Conservation (phyloP, 2,329 filamentous ascomycete genomes). For the Arthroderma uncinatum region DNA sequence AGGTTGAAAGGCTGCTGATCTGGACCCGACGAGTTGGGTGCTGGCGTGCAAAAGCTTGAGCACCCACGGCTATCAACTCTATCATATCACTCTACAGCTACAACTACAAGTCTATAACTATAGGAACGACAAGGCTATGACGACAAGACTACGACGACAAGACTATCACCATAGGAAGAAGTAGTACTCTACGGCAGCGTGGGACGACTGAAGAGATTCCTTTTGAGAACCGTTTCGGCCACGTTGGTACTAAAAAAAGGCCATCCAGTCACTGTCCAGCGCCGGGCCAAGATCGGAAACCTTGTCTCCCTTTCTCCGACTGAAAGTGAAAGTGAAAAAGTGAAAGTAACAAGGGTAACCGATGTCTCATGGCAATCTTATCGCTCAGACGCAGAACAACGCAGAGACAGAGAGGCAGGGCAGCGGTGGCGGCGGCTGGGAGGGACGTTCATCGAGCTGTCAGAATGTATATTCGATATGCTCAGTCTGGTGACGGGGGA, state of each 20-base stretch:
- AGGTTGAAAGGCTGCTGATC: conserved; percentile 4
- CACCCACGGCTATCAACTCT: too few relatives aligned
- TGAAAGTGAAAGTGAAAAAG: background rate
- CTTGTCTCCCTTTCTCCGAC: background rate
- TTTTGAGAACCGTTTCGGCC: background rate
- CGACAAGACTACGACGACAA: too few relatives aligned
- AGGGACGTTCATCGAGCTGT: too few relatives aligned
- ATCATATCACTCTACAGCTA: too few relatives aligned
- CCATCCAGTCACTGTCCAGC: background rate
- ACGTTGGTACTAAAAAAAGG: conserved; percentile 6
- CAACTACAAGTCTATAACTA: too few relatives aligned
- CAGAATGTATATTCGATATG: too few relatives aligned
- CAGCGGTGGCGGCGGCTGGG: too few relatives aligned
- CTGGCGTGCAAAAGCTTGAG: conserved; percentile 5
- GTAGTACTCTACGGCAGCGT: too few relatives aligned
- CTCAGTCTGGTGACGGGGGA: too few relatives aligned
- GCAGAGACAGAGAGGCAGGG: background rate
- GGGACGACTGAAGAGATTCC: too few relatives aligned
- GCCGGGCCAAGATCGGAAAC: background rate
- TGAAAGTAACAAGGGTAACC: background rate
- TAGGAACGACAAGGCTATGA: too few relatives aligned
- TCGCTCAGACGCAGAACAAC: background rate
- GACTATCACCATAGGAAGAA: too few relatives aligned
- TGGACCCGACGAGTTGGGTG: conserved; percentile 4
- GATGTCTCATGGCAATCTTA: background rate